Evolutionary conservation across 306 rosid genomes (phyloP).

Genomic region (Cotoneaster glaucophyllus): DNA sequence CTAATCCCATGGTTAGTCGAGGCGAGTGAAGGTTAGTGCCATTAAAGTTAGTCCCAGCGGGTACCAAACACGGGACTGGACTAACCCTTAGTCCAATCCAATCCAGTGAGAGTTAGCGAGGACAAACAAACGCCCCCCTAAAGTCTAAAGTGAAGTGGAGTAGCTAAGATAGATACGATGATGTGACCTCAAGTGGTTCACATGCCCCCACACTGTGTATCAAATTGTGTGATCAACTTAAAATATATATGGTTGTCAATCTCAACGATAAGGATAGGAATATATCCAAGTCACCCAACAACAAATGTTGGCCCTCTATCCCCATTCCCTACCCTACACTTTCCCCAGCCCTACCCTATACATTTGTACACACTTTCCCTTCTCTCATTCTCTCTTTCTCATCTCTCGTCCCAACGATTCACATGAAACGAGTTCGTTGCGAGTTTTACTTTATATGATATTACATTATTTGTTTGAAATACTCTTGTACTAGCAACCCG

Average conservation of each 20-base stretch:
- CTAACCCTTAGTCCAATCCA: too few species aligned
- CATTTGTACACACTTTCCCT: neutral
- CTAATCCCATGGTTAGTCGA: too few species aligned
- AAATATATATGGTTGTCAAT: neutral
- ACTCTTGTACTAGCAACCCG: too few species aligned
- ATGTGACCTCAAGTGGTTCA: conserved; percentile 23
- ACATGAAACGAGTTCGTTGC: too few species aligned
- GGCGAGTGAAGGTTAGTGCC: too few species aligned
- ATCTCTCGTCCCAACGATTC: neutral
- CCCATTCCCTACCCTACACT: neutral
- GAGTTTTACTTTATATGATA: too few species aligned
- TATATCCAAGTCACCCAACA: conserved; percentile 9
- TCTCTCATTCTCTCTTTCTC: neutral
- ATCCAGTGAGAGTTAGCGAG: too few species aligned
- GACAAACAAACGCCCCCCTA: too few species aligned
- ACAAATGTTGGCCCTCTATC: neutral
- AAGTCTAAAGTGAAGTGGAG: neutral
- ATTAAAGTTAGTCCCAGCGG: too few species aligned
- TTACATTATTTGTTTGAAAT: too few species aligned
- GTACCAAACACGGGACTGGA: too few species aligned
- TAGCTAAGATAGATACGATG: conserved; percentile 10
- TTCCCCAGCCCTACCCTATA: neutral
- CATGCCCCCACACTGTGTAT: conserved; percentile 15
- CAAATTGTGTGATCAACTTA: neutral
- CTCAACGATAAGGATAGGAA: neutral